Conservation (phyloP, 1,284 basidiomycete genomes). For the Pascua guehoae region DNA sequence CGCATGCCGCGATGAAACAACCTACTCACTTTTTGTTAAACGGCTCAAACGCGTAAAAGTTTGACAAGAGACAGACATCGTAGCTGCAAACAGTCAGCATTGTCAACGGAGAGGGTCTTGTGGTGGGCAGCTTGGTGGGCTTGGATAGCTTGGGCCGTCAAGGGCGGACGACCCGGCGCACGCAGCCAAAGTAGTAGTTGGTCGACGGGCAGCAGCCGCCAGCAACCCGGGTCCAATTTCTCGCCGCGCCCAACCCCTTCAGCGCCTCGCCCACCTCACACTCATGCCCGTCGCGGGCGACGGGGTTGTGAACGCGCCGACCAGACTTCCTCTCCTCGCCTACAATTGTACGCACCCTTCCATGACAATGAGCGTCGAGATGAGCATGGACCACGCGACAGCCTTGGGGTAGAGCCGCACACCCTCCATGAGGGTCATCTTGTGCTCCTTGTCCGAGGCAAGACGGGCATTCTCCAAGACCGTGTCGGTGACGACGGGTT, state of each 20-base stretch:
- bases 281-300: no score
- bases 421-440: constrained; percentile 44
- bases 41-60: constrained; percentile 45
- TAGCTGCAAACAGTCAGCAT: constrained; percentile 15
- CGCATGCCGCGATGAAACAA: no score
- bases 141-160: no score
- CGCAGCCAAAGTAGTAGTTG: no score
- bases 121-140: no score
- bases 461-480: constrained; percentile 11
- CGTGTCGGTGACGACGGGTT: constrained; percentile 2
- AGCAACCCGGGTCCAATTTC: no score
- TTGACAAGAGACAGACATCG: constrained; percentile 42
- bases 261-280: neutral
- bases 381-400: constrained; percentile 50
- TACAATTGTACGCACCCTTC: constrained; percentile 35
- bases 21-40: constrained; percentile 33
- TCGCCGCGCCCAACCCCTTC: no score
- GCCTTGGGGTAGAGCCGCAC: constrained; percentile 51
- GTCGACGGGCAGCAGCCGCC: no score
- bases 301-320: no score
- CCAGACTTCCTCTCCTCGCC: neutral
- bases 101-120: neutral
- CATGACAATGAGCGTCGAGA: constrained; percentile 52
- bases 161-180: no score
- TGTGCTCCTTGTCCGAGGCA: constrained; percentile 42